These are phyloP conservation scores for Backusella morwellensis DNA, from an alignment of 192 early-diverging fungal genomes.

Conservation along the genomic window DNA sequence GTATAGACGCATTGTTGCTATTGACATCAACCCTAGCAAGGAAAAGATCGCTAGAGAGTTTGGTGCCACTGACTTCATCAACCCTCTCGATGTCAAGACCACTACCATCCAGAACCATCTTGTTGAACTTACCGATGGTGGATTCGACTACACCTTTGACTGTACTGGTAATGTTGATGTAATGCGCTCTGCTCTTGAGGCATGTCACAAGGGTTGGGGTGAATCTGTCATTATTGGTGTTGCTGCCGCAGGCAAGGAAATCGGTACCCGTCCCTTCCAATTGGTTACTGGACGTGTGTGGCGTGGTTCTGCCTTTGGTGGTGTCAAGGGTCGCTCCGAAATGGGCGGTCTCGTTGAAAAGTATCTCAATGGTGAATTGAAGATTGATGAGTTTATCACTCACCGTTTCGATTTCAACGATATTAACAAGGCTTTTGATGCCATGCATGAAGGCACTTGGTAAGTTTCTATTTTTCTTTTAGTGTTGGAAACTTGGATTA, in stretches of 20 bases:
- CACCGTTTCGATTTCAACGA: conserved; percentile 77
- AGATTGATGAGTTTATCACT: conserved; percentile 92
- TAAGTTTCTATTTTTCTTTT: conserved; percentile 24
- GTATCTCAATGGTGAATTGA: conserved; percentile 80
- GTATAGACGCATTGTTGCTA: conserved; percentile 76
- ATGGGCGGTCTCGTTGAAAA: conserved; percentile 84
- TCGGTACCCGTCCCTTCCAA: conserved; percentile 93
- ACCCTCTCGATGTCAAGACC: conserved; percentile 78
- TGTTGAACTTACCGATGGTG: conserved; percentile 91
- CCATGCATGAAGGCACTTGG: conserved; percentile 80
- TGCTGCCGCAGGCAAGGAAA: conserved; percentile 89
- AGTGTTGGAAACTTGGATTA: background rate
- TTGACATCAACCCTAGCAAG: conserved; percentile 89
- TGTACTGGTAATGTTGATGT: conserved; percentile 90
- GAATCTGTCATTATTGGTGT: conserved; percentile 89
- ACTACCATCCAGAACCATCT: conserved; percentile 80
- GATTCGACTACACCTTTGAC: conserved; percentile 96
- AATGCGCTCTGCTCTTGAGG: conserved; percentile 95
- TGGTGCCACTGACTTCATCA: conserved; percentile 88
- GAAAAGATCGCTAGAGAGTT: conserved; percentile 76
- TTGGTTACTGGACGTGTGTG: conserved; percentile 94
- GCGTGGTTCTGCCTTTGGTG: conserved; percentile 97
- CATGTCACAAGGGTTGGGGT: conserved; percentile 92
- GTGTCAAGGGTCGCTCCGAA: conserved; percentile 92
- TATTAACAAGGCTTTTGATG: conserved; percentile 92